Conservation (phyloP, 371 early-diverging fungal genomes). For the Mortierella sp. region DNA sequence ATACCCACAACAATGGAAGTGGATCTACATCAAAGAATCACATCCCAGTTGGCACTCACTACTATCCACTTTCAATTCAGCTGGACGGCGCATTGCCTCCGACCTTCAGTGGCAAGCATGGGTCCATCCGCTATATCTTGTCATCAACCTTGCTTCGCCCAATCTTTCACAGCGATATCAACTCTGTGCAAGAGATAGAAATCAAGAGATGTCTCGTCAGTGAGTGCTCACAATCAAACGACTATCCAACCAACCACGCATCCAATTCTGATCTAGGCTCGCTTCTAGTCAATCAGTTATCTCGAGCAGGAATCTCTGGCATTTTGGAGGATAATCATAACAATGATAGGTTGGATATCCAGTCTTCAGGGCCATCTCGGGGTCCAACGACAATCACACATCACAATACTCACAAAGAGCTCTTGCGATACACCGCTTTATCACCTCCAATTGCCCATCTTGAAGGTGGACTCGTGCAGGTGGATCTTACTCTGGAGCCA, state of each 20-base stretch:
- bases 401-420: slow-evolving; percentile 54
- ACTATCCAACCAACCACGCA: background rate
- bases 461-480: slow-evolving; percentile 38
- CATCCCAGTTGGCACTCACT: slow-evolving; percentile 53
- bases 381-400: slow-evolving; percentile 51
- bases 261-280: slow-evolving; percentile 35
- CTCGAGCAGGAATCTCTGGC: slow-evolving; percentile 14
- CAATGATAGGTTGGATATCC: background rate
- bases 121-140: slow-evolving; percentile 51
- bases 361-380: slow-evolving; percentile 10
- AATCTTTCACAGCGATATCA: slow-evolving; percentile 46
- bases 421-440: slow-evolving; percentile 45
- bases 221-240: background rate
- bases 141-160: slow-evolving; percentile 45
- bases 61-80: slow-evolving; percentile 55
- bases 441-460: slow-evolving; percentile 51
- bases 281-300: slow-evolving; percentile 35
- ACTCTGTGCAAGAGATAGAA: slow-evolving; percentile 41
- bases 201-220: slow-evolving; percentile 47
- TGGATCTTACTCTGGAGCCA: slow-evolving; percentile 49
- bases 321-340: slow-evolving; percentile 11
- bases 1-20: slow-evolving; percentile 12
- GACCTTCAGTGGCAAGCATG: slow-evolving; percentile 51
- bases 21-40: slow-evolving; percentile 46
- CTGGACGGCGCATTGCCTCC: slow-evolving; percentile 52